These are phyloP conservation scores for Plantago lanceolata DNA, from an alignment of 305 asterid genomes.

Conservation along the genomic window DNA sequence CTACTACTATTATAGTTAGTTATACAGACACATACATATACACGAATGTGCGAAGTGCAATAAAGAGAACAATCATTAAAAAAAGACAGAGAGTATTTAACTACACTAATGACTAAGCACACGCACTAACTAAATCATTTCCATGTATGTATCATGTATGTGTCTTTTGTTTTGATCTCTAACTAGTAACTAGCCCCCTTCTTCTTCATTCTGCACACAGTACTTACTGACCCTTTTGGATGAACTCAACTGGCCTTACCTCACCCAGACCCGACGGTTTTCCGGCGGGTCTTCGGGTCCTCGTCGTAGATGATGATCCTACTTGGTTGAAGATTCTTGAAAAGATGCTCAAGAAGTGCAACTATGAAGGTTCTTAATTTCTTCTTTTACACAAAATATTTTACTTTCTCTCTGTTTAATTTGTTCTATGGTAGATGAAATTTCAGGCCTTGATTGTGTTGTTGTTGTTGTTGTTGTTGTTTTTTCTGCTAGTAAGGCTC, in stretches of 20 bases:
- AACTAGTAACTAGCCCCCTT: no score
- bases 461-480: no score
- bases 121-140: background rate
- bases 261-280: conserved; percentile 60
- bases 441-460: background rate
- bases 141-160: background rate
- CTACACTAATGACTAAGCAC: no score
- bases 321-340: conserved; percentile 95
- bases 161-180: conserved; percentile 10
- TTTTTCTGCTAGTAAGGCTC: no score
- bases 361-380: conserved; percentile 76
- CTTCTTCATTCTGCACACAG: background rate
- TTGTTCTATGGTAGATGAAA: background rate
- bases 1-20: no score
- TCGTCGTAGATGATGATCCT: conserved; percentile 92
- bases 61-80: no score
- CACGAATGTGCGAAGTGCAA: no score
- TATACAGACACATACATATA: no score
- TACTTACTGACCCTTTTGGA: conserved; percentile 19
- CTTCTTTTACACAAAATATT: no score
- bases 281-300: conserved; percentile 87
- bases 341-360: conserved; percentile 89
- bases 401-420: background rate
- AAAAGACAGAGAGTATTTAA: no score
- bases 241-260: conserved; percentile 60